Base-by-base conservation (phyloP, 208 protist genomes). In the Trypanosoma theileri region DNA sequence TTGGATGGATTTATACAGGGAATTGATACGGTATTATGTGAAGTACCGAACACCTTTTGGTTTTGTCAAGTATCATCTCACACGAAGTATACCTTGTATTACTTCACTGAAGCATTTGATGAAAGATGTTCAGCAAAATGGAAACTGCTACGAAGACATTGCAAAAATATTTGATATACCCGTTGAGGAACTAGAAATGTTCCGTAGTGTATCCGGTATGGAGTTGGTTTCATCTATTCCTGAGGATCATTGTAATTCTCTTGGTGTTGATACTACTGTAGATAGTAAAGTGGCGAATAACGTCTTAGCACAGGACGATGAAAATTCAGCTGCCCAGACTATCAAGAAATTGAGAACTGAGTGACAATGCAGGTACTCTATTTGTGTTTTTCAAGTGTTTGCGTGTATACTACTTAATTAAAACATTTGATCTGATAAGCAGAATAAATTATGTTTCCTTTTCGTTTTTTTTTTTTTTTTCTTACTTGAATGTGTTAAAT, bases 11-110 rank as follows among this genome's bases (percentile, higher is more conserved):
- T 55, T 76, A 22, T 76, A 76, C 50, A 58, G 57, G 35, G 64
- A 81, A 59, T 66, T 93, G 50, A 65, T 88, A 59, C 70, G 82
- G 21, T 85, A 84, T 71, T 67, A 82, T 17, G 66, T 85, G 41
- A 77, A 75, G 40, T 95, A 93, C 58, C 70, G 77, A n/a, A 82
- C 77, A 52, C 66, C 61, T 28, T 96, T 93, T 60, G 78, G 77
- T 35, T 88, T 90, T 73, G 83, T 89, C 60, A 97, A 97, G 81
- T 97, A 97, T 73, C 85, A 93, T 66, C 79, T 97, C 31, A 91
- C 86, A 14, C 82, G 90, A n/a, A 69, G 78, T 48, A 82, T 94
- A 42, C 84, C 89, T 10, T 80, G 79, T 44, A 79, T 90, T n/a
- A 63, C 59, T 57, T 73, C 69, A 8, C 63, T 96, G n/a, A 86